Base-by-base conservation (phyloP, 345 rosid species). In the Salix exigua region DNA sequence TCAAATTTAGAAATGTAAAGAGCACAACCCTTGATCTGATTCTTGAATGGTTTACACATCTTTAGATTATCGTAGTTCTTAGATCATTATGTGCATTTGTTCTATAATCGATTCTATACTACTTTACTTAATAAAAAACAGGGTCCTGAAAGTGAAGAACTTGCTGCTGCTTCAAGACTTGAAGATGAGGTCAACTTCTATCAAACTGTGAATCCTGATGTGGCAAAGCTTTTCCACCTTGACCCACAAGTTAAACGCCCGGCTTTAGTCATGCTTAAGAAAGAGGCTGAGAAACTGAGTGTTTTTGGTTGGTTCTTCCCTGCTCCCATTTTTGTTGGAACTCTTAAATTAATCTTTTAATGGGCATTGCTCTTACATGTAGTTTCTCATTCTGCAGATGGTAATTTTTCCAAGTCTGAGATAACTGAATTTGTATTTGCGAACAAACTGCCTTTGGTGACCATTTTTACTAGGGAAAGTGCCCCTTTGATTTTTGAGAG, bases 161-260 rank as follows among this genome's bases (percentile, higher is more conserved):
- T 94, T 68, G 89, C 91, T 28, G 94, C 97, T 76, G 97, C 97
- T 80, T 92, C 97, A 25, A 88, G 93, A 82, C 88, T 83, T 73
- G 95, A 96, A 91, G 98, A 93, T 81, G 98, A 90, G 83, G 93
- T 92, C 81, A 89, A 81, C 85, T 91, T 96, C 84, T 96, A 93
- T 74, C 98, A 93, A 85, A 96, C 98, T 46, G 91, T 84, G 44
- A 92, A 83, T 80, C 88, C 98, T 33, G 95, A 90, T 79, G 94
- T 96, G 48, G 99, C 99, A 18, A 89, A 94, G 91, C 86, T 96
- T 85, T 96, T 96, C 83, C 97, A 96, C 72, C 77, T 96, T 1
- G 95, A 92, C 74, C 83, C 94, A 31, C 77, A 92, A 81, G 86
- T 81, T 73, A 92, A 89, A 81, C 85, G 98, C 63, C 99, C 99